Percentiles rank a stretch among this genome's conserved stretches.
Evolutionary conservation across 2,329 filamentous ascomycete genomes (phyloP).

Genomic region (Lasiodiplodia theobromae): DNA sequence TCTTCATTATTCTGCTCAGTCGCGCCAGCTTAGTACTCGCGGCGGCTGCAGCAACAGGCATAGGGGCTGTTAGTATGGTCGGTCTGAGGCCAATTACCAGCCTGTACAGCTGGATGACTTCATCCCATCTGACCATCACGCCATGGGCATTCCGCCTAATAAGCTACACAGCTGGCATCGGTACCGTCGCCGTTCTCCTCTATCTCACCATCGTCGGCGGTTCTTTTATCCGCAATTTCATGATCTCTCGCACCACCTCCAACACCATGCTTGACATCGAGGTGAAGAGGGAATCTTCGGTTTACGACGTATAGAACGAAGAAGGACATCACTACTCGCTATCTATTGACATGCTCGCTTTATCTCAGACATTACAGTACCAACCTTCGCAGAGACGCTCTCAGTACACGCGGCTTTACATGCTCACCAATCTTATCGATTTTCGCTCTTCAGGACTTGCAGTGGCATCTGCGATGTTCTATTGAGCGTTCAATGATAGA

Average conservation of each 20-base stretch:
- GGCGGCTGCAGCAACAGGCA: conserved; percentile 1
- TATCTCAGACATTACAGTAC: background rate
- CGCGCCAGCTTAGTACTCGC: conserved; percentile 4
- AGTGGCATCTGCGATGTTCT: background rate
- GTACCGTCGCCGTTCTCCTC: background rate
- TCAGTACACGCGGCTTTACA: background rate
- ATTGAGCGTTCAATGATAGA: background rate
- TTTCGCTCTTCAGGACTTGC: background rate
- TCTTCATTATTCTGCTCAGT: conserved; percentile 18
- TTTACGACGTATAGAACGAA: background rate
- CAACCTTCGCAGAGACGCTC: background rate
- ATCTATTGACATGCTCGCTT: background rate
- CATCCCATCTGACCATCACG: background rate
- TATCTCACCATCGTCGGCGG: background rate
- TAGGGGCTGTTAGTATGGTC: background rate
- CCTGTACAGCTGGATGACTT: background rate
- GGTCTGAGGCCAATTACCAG: background rate
- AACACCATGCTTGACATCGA: conserved; percentile 3
- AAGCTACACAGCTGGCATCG: background rate
- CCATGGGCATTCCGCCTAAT: background rate
- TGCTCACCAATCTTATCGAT: background rate
- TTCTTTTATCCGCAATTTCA: background rate
- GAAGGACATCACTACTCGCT: background rate
- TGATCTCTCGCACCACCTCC: background rate
- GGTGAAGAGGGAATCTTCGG: background rate